Conservation (phyloP, 2,329 filamentous ascomycete species). For the Fusarium sp. region DNA sequence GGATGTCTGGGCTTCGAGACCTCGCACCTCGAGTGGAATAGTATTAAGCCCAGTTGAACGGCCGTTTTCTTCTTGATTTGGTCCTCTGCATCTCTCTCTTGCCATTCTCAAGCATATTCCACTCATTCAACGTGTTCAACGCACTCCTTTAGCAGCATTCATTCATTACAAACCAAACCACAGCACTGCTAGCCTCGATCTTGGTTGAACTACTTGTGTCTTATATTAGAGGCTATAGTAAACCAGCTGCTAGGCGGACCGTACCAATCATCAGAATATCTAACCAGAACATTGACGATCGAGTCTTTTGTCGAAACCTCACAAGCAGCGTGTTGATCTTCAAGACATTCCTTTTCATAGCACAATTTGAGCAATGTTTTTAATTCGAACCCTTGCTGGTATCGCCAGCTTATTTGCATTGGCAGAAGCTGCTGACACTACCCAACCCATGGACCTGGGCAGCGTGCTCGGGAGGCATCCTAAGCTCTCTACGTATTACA, state of each 20-base stretch:
- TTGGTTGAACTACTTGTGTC: neutral
- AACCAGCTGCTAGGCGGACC: neutral
- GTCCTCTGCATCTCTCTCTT: constrained; percentile 1
- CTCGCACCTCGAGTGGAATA: constrained; percentile 1
- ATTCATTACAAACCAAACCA: neutral
- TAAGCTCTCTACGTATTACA: constrained; percentile 58
- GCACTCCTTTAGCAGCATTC: constrained; percentile 12
- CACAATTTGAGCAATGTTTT: constrained; percentile 25
- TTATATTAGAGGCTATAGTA: neutral
- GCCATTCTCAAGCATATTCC: constrained; percentile 6
- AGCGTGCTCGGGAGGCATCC: constrained; percentile 52
- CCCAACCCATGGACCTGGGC: constrained; percentile 51
- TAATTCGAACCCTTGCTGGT: constrained; percentile 32
- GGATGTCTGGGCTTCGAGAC: constrained; percentile 2
- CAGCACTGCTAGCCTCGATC: neutral
- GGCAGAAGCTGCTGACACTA: constrained; percentile 30
- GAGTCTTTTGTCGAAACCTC: neutral
- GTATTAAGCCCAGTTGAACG: constrained; percentile 18
- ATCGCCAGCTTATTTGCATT: constrained; percentile 39
- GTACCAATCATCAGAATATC: neutral
- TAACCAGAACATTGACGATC: neutral
- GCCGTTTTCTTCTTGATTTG: neutral
- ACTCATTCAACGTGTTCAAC: constrained; percentile 26
- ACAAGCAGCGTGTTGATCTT: neutral
- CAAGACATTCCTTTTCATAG: neutral